Conservation (phyloP, 2,329 filamentous ascomycete species). For the Myotisia sp. region DNA sequence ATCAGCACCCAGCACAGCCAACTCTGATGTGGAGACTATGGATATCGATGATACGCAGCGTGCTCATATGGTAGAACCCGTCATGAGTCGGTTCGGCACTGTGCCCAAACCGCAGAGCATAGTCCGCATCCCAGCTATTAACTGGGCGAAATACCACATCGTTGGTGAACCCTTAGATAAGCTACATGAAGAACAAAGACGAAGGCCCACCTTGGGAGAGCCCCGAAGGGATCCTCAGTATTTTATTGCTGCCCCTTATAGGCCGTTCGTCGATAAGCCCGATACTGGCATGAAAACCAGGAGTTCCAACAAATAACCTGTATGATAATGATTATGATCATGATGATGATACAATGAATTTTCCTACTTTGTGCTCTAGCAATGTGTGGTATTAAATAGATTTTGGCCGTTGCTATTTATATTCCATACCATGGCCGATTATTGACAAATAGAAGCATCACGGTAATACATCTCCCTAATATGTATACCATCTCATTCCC, state of each 20-base stretch:
- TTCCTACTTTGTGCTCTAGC: not conserved
- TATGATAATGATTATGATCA: slow-evolving; percentile 18
- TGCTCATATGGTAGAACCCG: not conserved
- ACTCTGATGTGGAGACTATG: slow-evolving; percentile 11
- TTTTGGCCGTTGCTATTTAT: too few species aligned
- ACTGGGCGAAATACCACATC: slow-evolving; percentile 91
- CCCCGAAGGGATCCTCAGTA: slow-evolving; percentile 34
- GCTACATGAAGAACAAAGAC: slow-evolving; percentile 65
- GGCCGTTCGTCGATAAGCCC: slow-evolving; percentile 42
- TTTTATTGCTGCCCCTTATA: slow-evolving; percentile 44
- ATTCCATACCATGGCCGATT: too few species aligned
- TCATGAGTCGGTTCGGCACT: slow-evolving; percentile 37
- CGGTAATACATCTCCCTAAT: too few species aligned
- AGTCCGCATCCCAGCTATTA: slow-evolving; percentile 74
- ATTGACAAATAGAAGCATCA: not conserved
- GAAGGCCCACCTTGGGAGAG: slow-evolving; percentile 40
- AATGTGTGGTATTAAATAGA: not conserved
- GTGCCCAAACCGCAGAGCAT: slow-evolving; percentile 70
- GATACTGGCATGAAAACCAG: slow-evolving; percentile 22
- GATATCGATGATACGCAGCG: slow-evolving; percentile 8
- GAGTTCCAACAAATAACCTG: slow-evolving; percentile 18
- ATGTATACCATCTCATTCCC: not conserved
- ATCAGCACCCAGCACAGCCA: slow-evolving; percentile 5
- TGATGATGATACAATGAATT: not conserved
- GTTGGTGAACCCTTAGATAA: slow-evolving; percentile 71